These are phyloP conservation scores for Arthrinium phaeospermum DNA, from an alignment of 2,329 filamentous ascomycete genomes.

Conservation along the genomic window DNA sequence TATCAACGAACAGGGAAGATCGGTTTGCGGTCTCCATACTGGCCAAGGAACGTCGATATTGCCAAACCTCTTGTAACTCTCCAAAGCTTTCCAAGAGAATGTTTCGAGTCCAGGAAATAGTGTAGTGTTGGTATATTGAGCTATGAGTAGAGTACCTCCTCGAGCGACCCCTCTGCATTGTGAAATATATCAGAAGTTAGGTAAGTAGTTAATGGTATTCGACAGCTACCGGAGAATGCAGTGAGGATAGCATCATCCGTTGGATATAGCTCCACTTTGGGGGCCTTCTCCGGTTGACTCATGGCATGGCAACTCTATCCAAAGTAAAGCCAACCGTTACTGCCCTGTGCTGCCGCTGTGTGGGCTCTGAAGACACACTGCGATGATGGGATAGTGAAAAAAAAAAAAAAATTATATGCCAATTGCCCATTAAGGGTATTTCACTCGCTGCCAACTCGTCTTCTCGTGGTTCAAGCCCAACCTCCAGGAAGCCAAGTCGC, in stretches of 20 bases:
- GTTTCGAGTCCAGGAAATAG: no score
- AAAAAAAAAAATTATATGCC: constrained; percentile 10
- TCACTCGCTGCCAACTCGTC: neutral
- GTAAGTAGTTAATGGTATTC: neutral
- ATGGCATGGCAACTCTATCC: neutral
- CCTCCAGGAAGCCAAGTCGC: neutral
- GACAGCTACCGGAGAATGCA: neutral
- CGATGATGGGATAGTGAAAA: constrained; percentile 14
- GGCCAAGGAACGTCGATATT: neutral
- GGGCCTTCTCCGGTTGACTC: neutral
- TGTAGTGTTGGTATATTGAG: neutral
- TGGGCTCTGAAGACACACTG: constrained; percentile 5
- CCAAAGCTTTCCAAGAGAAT: neutral
- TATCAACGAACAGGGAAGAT: neutral
- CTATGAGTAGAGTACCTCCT: no score
- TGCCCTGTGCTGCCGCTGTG: constrained; percentile 27
- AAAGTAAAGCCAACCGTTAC: constrained; percentile 25
- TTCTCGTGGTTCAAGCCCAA: neutral
- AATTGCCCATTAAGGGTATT: neutral
- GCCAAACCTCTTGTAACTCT: neutral
- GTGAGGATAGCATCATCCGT: neutral
- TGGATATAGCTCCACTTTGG: neutral
- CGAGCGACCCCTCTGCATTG: no score
- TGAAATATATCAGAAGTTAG: neutral
- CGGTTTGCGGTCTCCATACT: neutral